phyloP scores from a whole-genome alignment of 2,329 filamentous ascomycete genomes.

The Hypocrella siamensis region DNA sequence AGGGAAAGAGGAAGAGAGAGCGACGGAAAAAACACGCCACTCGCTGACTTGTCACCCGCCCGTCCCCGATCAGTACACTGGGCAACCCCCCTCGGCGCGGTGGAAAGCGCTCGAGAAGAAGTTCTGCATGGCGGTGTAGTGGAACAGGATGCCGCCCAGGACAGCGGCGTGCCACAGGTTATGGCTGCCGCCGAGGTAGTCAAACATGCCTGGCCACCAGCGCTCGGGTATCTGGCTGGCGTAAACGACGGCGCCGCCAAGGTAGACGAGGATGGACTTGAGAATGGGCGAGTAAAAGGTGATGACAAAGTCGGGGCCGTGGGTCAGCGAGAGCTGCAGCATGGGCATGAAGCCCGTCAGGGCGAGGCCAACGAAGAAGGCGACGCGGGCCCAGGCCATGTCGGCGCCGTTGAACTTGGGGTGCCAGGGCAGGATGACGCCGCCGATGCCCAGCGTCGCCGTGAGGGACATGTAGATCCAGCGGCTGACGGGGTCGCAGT shows the following conservation, averaged over 20 bases:
- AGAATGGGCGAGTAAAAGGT: slow-evolving; percentile 80
- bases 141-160: slow-evolving; percentile 88
- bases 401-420: slow-evolving; percentile 84
- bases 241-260: slow-evolving; percentile 72
- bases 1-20: neutral
- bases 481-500: slow-evolving; percentile 81
- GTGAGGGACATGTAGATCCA: slow-evolving; percentile 78
- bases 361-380: slow-evolving; percentile 79
- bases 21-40: neutral
- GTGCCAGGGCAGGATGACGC: slow-evolving; percentile 90
- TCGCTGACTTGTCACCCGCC: neutral
- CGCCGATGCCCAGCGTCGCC: slow-evolving; percentile 64
- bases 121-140: slow-evolving; percentile 90
- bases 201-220: slow-evolving; percentile 84
- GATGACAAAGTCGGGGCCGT: slow-evolving; percentile 65
- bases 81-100: slow-evolving; percentile 46
- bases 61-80: slow-evolving; percentile 26
- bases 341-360: slow-evolving; percentile 82
- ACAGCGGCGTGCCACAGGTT: slow-evolving; percentile 97
- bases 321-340: slow-evolving; percentile 63
- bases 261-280: slow-evolving; percentile 77
- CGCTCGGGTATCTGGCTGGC: slow-evolving; percentile 85
- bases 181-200: slow-evolving; percentile 89
- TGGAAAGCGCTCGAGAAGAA: slow-evolving; percentile 72
- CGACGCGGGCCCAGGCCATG: slow-evolving; percentile 84